Percentiles rank a stretch among this genome's conserved stretches.
Conservation (phyloP, 129 eudicot genomes). For the Ambrosia artemisiifolia region DNA sequence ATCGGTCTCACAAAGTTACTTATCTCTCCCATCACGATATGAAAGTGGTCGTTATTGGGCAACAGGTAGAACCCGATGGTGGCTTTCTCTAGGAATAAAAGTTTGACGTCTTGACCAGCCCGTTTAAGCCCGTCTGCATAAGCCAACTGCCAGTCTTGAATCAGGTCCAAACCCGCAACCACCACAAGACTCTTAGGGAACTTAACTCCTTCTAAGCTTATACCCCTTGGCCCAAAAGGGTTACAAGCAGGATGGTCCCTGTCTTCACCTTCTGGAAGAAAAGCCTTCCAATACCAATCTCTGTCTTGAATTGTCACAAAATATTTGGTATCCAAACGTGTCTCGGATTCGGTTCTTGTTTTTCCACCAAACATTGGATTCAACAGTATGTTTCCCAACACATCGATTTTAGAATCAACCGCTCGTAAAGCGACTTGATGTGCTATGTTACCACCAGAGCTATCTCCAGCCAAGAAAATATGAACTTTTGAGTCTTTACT, state of each 20-base stretch:
- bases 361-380: conserved; percentile 70
- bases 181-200: conserved; percentile 62
- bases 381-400: conserved; percentile 52
- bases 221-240: conserved; percentile 61
- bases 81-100: conserved; percentile 49
- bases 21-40: conserved; percentile 59
- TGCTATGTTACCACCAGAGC: conserved; percentile 69
- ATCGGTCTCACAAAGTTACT: conserved; percentile 40
- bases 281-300: conserved; percentile 71
- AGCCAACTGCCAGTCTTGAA: conserved; percentile 65
- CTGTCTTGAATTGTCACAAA: conserved; percentile 55
- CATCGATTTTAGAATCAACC: conserved; percentile 37
- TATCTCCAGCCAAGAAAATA: conserved; percentile 62
- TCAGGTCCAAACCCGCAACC: conserved; percentile 59
- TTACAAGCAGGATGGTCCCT: conserved; percentile 71
- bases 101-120: conserved; percentile 50
- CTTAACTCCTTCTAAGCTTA: conserved; percentile 38
- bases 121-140: conserved; percentile 52
- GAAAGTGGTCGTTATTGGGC: conserved; percentile 57
- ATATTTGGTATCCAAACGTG: conserved; percentile 48
- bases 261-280: conserved; percentile 64
- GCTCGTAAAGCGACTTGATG: conserved; percentile 52
- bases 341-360: conserved; percentile 53
- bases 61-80: conserved; percentile 67
- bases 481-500: conserved; percentile 58